Conservation (phyloP, 192 early-diverging fungal genomes). For the Jimgerdemannia flammicorona region DNA sequence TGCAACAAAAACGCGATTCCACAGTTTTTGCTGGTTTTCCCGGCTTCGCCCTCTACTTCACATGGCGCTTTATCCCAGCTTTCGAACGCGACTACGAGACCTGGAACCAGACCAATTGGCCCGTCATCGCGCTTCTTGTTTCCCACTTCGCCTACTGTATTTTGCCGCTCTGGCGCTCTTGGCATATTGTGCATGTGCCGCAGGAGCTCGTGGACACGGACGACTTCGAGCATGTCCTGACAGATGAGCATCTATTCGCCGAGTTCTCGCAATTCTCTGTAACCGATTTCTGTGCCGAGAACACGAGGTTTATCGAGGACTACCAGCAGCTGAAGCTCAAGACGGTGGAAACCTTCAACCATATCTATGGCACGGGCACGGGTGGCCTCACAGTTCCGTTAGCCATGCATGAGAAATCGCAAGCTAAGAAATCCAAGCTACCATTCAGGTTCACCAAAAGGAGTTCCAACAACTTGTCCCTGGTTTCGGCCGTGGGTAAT, state of each 20-base stretch:
- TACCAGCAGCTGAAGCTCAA: not conserved
- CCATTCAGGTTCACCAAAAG: not conserved
- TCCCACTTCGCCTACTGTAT: not conserved
- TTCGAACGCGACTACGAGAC: not conserved
- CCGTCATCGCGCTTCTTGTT: not conserved
- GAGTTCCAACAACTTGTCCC: not conserved
- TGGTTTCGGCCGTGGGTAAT: not conserved
- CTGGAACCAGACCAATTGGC: not conserved
- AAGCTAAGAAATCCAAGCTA: not conserved
- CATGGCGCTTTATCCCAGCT: not conserved
- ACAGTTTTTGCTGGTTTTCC: not conserved
- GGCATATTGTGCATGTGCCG: not conserved
- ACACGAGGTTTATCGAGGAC: not conserved
- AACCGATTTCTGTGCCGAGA: not conserved
- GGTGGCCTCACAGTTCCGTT: not conserved
- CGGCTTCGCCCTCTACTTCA: not conserved
- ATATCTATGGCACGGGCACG: not conserved
- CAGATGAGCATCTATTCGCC: not conserved
- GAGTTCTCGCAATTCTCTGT: not conserved
- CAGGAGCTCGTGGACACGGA: not conserved
- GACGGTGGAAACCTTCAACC: not conserved
- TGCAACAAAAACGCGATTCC: too few species aligned
- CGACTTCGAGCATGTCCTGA: not conserved
- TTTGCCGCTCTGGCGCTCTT: not conserved
- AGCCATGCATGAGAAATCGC: not conserved